Conservation (phyloP, 140 eudicot genomes). For the Ambrosia hybrid region DNA sequence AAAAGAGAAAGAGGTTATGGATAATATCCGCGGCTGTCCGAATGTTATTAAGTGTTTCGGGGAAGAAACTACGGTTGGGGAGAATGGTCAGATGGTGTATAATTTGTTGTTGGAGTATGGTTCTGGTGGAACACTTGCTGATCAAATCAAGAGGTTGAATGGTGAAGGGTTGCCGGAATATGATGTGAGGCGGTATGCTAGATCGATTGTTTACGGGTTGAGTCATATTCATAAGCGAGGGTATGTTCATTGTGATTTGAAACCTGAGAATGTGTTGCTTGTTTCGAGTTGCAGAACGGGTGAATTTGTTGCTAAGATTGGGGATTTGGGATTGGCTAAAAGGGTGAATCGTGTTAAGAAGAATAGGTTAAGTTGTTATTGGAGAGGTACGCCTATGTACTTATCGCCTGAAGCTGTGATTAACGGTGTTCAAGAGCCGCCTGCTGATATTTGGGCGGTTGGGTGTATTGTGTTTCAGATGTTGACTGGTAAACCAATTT, state of each 20-base stretch:
- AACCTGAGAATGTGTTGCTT: slow-evolving; percentile 42
- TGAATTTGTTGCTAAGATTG: slow-evolving; percentile 43
- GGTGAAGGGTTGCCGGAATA: slow-evolving; percentile 42
- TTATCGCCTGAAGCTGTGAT: slow-evolving; percentile 55
- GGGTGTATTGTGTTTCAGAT: slow-evolving; percentile 63
- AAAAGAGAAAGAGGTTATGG: slow-evolving; percentile 50
- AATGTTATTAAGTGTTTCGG: slow-evolving; percentile 51
- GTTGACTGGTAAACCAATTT: slow-evolving; percentile 51
- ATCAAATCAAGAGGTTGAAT: slow-evolving; percentile 30
- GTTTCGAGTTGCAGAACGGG: neutral
- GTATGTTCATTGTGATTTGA: slow-evolving; percentile 67
- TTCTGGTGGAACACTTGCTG: slow-evolving; percentile 61
- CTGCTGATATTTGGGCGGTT: slow-evolving; percentile 60
- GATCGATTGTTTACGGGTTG: slow-evolving; percentile 43
- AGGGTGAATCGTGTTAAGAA: slow-evolving; percentile 37
- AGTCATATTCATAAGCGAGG: slow-evolving; percentile 47
- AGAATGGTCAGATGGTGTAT: slow-evolving; percentile 46
- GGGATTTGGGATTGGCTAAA: slow-evolving; percentile 60
- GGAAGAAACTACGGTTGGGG: slow-evolving; percentile 51
- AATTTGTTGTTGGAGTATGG: slow-evolving; percentile 66
- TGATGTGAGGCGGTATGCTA: slow-evolving; percentile 35
- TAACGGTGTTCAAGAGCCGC: slow-evolving; percentile 41
- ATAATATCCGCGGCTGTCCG: slow-evolving; percentile 33
- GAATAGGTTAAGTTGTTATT: slow-evolving; percentile 30
- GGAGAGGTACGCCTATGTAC: slow-evolving; percentile 61